Conservation (phyloP, 306 rosid species). For the Quercus parvula region DNA sequence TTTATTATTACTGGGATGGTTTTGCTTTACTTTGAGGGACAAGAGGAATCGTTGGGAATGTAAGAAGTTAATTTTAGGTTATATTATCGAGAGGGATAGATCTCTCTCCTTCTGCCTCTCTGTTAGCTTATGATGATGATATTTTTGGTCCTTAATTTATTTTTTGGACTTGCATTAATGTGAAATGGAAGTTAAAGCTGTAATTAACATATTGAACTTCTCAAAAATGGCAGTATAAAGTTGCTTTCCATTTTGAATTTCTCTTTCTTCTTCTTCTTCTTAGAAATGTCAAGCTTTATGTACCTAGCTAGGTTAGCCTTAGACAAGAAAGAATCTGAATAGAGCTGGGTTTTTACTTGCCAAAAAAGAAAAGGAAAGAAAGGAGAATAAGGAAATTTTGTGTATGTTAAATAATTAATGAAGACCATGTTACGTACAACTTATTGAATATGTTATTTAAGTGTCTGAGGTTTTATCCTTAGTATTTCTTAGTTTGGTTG, state of each 20-base stretch:
- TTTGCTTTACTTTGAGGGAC: conserved; percentile 26
- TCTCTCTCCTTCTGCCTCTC: neutral
- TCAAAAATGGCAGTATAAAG: too few relatives aligned
- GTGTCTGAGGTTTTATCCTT: conserved; percentile 6
- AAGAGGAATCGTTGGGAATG: conserved; percentile 50
- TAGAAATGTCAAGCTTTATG: neutral
- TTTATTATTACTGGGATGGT: neutral
- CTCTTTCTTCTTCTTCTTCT: neutral
- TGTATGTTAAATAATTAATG: neutral
- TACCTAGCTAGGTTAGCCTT: too few relatives aligned
- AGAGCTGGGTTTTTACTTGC: neutral
- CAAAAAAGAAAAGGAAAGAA: too few relatives aligned
- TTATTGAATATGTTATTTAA: conserved; percentile 13
- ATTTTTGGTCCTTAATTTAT: neutral
- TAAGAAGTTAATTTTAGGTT: conserved; percentile 42
- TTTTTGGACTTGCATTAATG: conserved; percentile 4
- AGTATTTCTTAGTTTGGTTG: conserved; percentile 26
- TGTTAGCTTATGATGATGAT: neutral
- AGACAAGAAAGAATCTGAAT: neutral
- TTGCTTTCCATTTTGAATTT: neutral
- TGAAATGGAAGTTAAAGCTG: conserved; percentile 6
- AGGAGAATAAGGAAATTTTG: neutral
- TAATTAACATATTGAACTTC: conserved; percentile 4
- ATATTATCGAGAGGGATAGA: conserved; percentile 32
- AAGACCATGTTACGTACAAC: neutral